phyloP scores from a whole-genome alignment of 73 alveolate species.

The Uronychia binucleata region DNA sequence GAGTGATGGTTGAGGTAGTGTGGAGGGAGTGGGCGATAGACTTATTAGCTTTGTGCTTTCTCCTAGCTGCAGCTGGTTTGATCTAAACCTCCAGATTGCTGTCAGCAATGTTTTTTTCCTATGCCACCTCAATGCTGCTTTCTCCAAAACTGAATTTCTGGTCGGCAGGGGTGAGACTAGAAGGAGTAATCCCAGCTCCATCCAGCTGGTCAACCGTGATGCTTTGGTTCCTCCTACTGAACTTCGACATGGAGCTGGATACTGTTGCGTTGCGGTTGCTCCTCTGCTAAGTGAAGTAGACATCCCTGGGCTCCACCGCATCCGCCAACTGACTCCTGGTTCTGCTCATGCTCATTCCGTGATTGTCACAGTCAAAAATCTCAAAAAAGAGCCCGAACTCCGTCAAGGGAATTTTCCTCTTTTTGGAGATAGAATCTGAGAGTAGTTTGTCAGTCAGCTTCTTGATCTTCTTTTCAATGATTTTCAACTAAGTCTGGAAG shows the following conservation, averaged over 20 bases:
- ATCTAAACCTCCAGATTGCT: too few relatives aligned
- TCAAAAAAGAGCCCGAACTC: background rate
- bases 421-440: background rate
- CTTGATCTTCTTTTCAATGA: background rate
- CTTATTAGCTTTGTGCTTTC: too few relatives aligned
- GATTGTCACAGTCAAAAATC: background rate
- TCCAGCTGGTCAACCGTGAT: background rate
- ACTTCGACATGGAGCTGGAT: background rate
- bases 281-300: background rate
- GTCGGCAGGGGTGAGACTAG: too few relatives aligned
- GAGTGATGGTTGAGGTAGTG: too few relatives aligned
- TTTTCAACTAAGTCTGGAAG: background rate
- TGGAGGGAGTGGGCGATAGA: too few relatives aligned
- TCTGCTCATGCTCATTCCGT: background rate
- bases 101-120: too few relatives aligned
- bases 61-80: too few relatives aligned
- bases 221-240: background rate
- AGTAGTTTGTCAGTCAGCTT: background rate
- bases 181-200: background rate
- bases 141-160: too few relatives aligned
- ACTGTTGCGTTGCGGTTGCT: background rate
- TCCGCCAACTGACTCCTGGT: background rate
- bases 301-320: conserved; percentile 1
- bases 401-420: background rate
- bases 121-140: background rate